Percentiles rank a stretch among this genome's conserved stretches.
Evolutionary conservation across 441 rosid genomes (phyloP).

Genomic region (Erysimum cheiri): DNA sequence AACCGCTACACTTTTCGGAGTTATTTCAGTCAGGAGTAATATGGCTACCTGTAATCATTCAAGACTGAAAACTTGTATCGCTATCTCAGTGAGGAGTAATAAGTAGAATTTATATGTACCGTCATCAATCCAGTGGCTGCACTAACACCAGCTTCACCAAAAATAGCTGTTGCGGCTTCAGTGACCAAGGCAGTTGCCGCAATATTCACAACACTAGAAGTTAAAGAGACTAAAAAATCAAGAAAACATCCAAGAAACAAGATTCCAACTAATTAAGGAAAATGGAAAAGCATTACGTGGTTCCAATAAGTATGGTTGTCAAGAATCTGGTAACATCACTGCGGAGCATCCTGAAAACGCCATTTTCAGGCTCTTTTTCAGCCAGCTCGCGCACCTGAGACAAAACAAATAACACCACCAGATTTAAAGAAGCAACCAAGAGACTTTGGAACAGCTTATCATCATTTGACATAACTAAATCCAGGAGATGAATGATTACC

Average conservation of each 20-base stretch:
- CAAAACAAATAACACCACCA: not conserved
- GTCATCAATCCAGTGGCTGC: constrained; percentile 99
- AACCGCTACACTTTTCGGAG: constrained; percentile 98
- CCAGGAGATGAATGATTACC: constrained; percentile 52
- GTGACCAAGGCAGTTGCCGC: constrained; percentile 99
- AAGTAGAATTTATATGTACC: constrained; percentile 51
- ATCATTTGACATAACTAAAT: constrained; percentile 7
- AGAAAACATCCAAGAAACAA: constrained; percentile 36
- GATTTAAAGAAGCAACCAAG: not conserved
- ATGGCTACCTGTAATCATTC: constrained; percentile 71
- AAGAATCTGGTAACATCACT: constrained; percentile 96
- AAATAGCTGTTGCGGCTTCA: constrained; percentile 94
- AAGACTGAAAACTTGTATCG: not conserved
- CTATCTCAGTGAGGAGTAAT: not conserved
- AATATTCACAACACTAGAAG: constrained; percentile 84
- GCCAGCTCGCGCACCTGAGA: constrained; percentile 93
- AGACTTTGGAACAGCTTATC: not conserved
- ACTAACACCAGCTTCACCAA: constrained; percentile 99
- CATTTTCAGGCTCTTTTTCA: constrained; percentile 92
- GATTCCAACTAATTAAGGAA: constrained; percentile 19
- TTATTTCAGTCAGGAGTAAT: constrained; percentile 92
- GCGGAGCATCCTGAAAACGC: constrained; percentile 93
- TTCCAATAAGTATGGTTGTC: constrained; percentile 97
- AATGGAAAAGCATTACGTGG: constrained; percentile 66
- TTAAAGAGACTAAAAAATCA: constrained; percentile 44